phyloP scores from a whole-genome alignment of 2,329 filamentous ascomycete species.

The Boeremia lycopersici region DNA sequence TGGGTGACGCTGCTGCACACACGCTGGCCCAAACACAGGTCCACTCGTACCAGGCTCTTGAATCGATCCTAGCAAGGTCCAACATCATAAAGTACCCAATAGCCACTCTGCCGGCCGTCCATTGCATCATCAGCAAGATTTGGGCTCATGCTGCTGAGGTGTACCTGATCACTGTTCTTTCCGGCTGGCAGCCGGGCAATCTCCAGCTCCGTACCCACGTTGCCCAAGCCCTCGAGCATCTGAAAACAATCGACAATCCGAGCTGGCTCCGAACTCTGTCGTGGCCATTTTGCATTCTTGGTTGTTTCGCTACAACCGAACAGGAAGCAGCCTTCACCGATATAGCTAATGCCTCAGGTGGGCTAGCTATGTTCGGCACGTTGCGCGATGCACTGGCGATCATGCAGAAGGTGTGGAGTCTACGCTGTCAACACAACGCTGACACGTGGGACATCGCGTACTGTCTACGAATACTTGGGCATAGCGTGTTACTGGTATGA shows the following conservation, averaged over 20 bases:
- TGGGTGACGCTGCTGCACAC: background rate
- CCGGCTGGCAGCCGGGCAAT: constrained; percentile 30
- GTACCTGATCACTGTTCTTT: constrained; percentile 28
- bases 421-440: background rate
- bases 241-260: constrained; percentile 19
- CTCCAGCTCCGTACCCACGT: constrained; percentile 22
- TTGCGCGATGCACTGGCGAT: constrained; percentile 40
- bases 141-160: constrained; percentile 31
- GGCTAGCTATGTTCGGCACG: constrained; percentile 32
- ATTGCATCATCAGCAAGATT: constrained; percentile 15
- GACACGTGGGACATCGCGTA: constrained; percentile 2
- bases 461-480: background rate
- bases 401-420: constrained; percentile 47
- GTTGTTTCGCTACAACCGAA: constrained; percentile 24
- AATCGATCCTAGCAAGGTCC: background rate
- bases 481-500: constrained; percentile 2
- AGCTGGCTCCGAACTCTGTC: constrained; percentile 34
- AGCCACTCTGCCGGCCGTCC: background rate
- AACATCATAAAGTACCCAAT: background rate
- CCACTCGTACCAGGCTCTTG: background rate
- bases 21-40: background rate
- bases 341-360: constrained; percentile 25
- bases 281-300: constrained; percentile 44
- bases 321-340: constrained; percentile 28
- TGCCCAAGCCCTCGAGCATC: constrained; percentile 16